Conservation (phyloP, 108 stramenopile genomes). For the Chaetoceros muelleri region DNA sequence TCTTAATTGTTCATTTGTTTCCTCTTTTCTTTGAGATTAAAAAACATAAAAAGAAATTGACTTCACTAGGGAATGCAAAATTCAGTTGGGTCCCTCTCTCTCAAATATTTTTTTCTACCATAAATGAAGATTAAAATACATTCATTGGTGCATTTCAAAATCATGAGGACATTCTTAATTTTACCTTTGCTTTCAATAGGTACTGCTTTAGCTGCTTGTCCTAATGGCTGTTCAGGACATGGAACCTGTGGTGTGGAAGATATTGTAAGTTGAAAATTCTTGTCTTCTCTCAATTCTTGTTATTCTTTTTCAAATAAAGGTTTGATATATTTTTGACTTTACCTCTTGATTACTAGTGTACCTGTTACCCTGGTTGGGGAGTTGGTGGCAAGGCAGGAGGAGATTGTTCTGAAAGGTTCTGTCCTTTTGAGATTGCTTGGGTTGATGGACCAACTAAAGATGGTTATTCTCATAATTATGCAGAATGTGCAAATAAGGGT, state of each 20-base stretch:
- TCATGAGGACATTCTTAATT: no score
- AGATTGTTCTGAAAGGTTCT: conserved; percentile 66
- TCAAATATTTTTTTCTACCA: no score
- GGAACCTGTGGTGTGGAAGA: conserved; percentile 52
- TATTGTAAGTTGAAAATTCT: conserved; percentile 20
- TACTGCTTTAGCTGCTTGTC: conserved; percentile 32
- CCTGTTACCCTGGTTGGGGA: conserved; percentile 70
- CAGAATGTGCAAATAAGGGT: conserved; percentile 68
- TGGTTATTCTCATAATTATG: conserved; percentile 39
- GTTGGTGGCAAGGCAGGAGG: conserved; percentile 37
- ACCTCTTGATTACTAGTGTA: conserved; percentile 29
- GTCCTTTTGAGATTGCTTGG: conserved; percentile 41
- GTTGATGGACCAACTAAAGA: conserved; percentile 16
- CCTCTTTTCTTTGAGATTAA: no score
- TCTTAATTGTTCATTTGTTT: no score
- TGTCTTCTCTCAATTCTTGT: neutral
- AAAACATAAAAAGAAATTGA: no score
- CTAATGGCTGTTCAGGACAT: conserved; percentile 54
- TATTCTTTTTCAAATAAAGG: neutral
- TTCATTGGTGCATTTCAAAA: no score
- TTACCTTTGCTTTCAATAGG: no score
- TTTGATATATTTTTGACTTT: neutral
- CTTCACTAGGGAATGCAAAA: no score
- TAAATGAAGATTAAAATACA: no score
- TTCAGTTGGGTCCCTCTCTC: no score